Evolutionary conservation across 2,329 filamentous ascomycete species (phyloP), one percentile per base, ranked within the genome.

Genomic region (Beauveria sp.): DNA sequence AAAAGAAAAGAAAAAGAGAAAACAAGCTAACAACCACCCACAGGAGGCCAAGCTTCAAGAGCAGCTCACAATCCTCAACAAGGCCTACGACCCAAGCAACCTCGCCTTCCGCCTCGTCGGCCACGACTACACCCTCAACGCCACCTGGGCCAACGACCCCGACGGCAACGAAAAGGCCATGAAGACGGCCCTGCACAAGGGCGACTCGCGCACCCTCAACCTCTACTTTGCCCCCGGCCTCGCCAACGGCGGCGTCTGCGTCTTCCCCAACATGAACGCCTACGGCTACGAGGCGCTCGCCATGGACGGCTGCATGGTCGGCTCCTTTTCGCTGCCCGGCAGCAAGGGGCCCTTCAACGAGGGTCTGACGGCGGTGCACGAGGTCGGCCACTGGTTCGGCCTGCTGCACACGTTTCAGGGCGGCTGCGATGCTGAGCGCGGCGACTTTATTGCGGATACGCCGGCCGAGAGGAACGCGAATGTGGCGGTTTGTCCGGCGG

Each of bases 171-270:
- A 42, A 22, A 3, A 8, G 50, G 31, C 46, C 20, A 55, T 61
- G 43, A 61, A 55, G 45, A 43, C 22, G 8, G 16, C 14, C 3
- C 71, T 79, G 31, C 73, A 74, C 60, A 71, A 74, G 68, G 72
- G 72, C 55, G 68, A 64, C 51, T 74, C 74, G 62, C 50, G 68
- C 9, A 70, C 75, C 57, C 71, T 79, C 52, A 79, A 79, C 69
- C 28, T 79, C 52, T 79, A 79, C 72, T 75, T 78, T 66, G 68
- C 74, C 31, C 63, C 68, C 56, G 68, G 77, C 48, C 71, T 69
- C 60, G 66, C 66, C 56, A 68, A 74, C 61, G 67, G 51, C 45
- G 76, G 76, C n/a, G 74, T 76, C 66, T 77, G 75, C 70, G 76
- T 75, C 68, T 76, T 78, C 69, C 76, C 76, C 42, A 52, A 63